Evolutionary conservation across 139 green algal species (phyloP), one percentile per base, ranked within the genome.

Genomic region (Picochlorum sp.): DNA sequence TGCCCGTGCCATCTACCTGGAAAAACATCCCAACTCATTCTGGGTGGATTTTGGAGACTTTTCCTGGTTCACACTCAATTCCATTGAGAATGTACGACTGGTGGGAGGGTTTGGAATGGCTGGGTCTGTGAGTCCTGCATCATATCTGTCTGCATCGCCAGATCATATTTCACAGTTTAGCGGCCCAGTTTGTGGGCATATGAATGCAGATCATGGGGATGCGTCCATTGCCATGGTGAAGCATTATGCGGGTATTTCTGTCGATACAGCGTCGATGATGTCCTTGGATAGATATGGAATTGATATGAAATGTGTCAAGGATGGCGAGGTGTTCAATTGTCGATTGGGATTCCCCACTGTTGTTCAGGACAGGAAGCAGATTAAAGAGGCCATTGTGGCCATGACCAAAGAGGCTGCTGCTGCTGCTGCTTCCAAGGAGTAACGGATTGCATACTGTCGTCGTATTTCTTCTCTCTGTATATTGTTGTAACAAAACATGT

Each of bases 21-120:
- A 67, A 34, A 82, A 83, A 62, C 80, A 95, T 67, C 85, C 88
- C 5, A 64, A 82, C 37, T 83, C 83, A 14, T 95, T 93, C 54
- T 95, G 84, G 67, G 78, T 92, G 4, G 87, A 94, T 60, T 90
- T 91, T 77, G 81, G 74, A 1, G 85, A 94, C 74, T 90, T 94
- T 71, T 58, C 56, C 18, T 84, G 69, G 60, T 87, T 85, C 50
- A 60, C 70, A 3, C 73, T 90, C 65, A 72, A 85, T 5, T 51
- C 72, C 0, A 56, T 91, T 15, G 50, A 63, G 16, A 55, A 56
- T 2, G 81, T 62, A 7, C 65, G 83, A 6, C 76, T 86, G 58
- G 77, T 90, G 49, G 84, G 81, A 14, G 88, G 88, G 16, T 95
- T 95, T 71, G 88, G 66, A 2, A 69, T 70, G 15, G 82, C 75